Evolutionary conservation across 1,139 yeast genomes (phyloP).

Genomic region (Pichia sp.): DNA sequence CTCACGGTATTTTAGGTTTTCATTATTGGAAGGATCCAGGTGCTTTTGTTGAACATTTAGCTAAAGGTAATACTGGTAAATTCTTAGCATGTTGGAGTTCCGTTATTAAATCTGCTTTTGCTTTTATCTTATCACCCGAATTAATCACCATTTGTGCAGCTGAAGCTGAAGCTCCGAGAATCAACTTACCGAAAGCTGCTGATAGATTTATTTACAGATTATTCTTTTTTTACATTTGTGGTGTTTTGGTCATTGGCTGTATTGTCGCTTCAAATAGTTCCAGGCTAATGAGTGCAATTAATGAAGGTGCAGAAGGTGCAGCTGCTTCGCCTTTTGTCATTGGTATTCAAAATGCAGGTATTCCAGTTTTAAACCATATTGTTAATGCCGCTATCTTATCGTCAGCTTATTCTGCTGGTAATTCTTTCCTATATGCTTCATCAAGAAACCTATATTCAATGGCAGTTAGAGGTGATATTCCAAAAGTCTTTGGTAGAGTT

Average conservation of each 20-base stretch:
- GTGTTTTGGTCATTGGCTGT: slow-evolving; percentile 41
- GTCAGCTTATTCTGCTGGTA: slow-evolving; percentile 37
- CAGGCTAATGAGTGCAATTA: slow-evolving; percentile 31
- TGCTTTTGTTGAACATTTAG: slow-evolving; percentile 45
- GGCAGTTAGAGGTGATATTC: slow-evolving; percentile 58
- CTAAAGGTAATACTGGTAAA: slow-evolving; percentile 45
- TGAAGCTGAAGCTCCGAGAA: slow-evolving; percentile 41
- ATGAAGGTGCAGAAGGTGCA: slow-evolving; percentile 23
- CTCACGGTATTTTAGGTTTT: slow-evolving; percentile 43
- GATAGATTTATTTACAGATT: slow-evolving; percentile 42
- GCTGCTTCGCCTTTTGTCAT: slow-evolving; percentile 42
- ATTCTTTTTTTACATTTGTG: slow-evolving; percentile 39
- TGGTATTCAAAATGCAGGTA: slow-evolving; percentile 37
- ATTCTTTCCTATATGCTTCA: slow-evolving; percentile 43
- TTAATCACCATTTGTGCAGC: slow-evolving; percentile 45
- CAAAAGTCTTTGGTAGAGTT: slow-evolving; percentile 46
- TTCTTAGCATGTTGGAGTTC: slow-evolving; percentile 51
- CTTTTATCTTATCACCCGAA: slow-evolving; percentile 58
- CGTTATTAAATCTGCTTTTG: slow-evolving; percentile 68
- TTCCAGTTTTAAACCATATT: slow-evolving; percentile 30
- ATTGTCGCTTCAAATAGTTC: slow-evolving; percentile 35
- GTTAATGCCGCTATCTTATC: slow-evolving; percentile 36
- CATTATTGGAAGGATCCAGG: slow-evolving; percentile 60
- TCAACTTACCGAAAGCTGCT: slow-evolving; percentile 43
- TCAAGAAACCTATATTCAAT: slow-evolving; percentile 52